Conservation (phyloP, 345 rosid genomes). For the Alliaria petiolata region DNA sequence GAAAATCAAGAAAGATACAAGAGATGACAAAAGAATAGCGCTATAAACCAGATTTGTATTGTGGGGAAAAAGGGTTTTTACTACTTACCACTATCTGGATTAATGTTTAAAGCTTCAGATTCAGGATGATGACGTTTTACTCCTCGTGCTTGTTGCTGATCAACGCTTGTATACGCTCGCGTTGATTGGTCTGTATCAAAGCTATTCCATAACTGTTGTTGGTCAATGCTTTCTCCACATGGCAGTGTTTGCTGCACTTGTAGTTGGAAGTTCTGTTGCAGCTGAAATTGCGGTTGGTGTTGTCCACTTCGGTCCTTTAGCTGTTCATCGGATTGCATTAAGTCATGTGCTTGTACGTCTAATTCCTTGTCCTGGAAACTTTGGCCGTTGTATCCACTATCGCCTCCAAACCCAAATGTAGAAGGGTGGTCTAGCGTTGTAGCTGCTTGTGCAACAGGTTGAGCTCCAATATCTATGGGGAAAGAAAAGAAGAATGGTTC, state of each 20-base stretch:
- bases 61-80: not conserved
- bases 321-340: not conserved
- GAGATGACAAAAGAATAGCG: not conserved
- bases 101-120: not conserved
- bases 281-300: not conserved
- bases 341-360: not conserved
- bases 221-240: not conserved
- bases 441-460: too few relatives aligned
- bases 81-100: conserved; percentile 4
- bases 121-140: not conserved
- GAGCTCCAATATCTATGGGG: not conserved
- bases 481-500: not conserved
- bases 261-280: not conserved
- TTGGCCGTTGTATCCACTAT: not conserved
- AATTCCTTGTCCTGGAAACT: not conserved
- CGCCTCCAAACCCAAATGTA: not conserved
- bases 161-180: not conserved
- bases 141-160: not conserved
- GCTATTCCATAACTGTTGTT: not conserved
- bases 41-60: not conserved
- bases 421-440: not conserved
- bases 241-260: not conserved
- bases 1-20: not conserved
- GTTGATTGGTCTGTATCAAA: not conserved
- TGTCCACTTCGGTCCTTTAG: not conserved